Conservation (phyloP, 352 stramenopile genomes). For the Pythium plurisporium region DNA sequence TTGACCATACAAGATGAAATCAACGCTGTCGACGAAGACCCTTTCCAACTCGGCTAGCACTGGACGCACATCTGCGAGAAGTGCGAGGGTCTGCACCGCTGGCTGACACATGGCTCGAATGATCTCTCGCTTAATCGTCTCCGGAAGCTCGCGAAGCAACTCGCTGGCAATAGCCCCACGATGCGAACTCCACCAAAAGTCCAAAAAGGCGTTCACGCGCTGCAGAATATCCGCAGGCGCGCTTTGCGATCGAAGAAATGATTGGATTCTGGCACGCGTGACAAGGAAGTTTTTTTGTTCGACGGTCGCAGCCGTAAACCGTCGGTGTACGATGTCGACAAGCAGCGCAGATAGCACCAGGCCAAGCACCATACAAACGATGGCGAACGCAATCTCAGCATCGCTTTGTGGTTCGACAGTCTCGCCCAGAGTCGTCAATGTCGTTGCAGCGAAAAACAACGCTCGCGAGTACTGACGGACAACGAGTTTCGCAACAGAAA, state of each 20-base stretch:
- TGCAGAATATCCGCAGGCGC: constrained; percentile 51
- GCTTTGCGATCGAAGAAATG: constrained; percentile 65
- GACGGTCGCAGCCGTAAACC: constrained; percentile 62
- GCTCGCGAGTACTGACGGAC: constrained; percentile 35
- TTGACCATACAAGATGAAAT: constrained; percentile 67
- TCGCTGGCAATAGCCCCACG: constrained; percentile 54
- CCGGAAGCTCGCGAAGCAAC: constrained; percentile 50
- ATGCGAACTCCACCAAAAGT: constrained; percentile 74
- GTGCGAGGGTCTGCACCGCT: constrained; percentile 44
- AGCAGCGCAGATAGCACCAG: constrained; percentile 71
- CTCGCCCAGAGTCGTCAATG: constrained; percentile 41
- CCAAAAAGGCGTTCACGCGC: constrained; percentile 60
- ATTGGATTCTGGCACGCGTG: constrained; percentile 48
- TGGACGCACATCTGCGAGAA: constrained; percentile 38
- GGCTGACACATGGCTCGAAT: constrained; percentile 56
- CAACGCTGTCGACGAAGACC: constrained; percentile 56
- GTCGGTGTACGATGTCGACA: constrained; percentile 73
- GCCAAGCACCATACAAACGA: constrained; percentile 64
- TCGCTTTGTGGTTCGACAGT: constrained; percentile 31
- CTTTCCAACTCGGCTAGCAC: constrained; percentile 48
- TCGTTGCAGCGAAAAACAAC: constrained; percentile 40
- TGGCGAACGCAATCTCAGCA: constrained; percentile 32
- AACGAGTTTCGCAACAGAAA: not conserved
- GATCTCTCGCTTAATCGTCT: constrained; percentile 56
- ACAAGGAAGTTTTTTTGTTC: constrained; percentile 75